Evolutionary conservation across 164 flowering plant genomes (phyloP).

Genomic region (Umbilicus rupestris): DNA sequence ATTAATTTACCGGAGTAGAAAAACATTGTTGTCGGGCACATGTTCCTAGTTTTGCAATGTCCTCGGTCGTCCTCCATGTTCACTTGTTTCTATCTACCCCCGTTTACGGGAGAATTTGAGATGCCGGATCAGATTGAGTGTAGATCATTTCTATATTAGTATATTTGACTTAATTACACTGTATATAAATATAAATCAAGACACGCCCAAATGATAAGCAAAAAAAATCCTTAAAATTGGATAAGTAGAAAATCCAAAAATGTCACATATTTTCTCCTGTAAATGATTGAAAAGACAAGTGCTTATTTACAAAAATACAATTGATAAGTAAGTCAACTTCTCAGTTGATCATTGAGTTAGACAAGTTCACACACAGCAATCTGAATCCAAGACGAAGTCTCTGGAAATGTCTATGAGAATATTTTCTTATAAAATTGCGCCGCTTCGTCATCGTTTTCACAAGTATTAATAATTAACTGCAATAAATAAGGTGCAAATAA

Average conservation of each 20-base stretch:
- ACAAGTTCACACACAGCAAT: neutral
- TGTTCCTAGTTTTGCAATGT: slow-evolving; percentile 2
- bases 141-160: too few relatives aligned
- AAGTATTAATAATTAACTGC: neutral
- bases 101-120: too few relatives aligned
- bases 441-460: neutral
- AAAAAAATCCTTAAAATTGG: neutral
- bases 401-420: neutral
- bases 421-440: neutral
- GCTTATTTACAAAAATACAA: neutral
- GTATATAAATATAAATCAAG: too few relatives aligned
- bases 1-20: neutral
- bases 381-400: neutral
- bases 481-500: too few relatives aligned
- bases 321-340: neutral
- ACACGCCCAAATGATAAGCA: too few relatives aligned
- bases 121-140: too few relatives aligned
- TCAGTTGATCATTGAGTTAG: neutral
- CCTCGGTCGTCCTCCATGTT: neutral
- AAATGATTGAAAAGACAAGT: neutral
- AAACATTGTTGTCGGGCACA: neutral
- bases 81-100: too few relatives aligned
- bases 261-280: neutral
- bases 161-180: too few relatives aligned
- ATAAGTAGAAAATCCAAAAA: neutral